A percentile compares a stretch with the other conserved stretches of the same genome.
These are phyloP conservation scores for Penicillium waksmanii DNA, from an alignment of 495 filamentous ascomycete genomes.

Conservation along the genomic window DNA sequence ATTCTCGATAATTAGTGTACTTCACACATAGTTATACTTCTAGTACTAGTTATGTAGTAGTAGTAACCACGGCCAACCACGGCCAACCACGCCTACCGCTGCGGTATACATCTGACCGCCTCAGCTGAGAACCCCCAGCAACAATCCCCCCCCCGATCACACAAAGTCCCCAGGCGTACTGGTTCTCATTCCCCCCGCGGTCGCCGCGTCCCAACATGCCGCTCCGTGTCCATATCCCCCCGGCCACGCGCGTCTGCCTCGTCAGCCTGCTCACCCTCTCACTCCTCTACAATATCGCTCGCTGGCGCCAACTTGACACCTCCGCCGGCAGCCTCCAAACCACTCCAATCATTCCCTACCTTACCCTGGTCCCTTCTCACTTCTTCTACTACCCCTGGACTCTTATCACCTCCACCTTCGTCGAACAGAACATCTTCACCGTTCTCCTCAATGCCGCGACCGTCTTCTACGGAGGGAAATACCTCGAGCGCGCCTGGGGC, in stretches of 20 bases:
- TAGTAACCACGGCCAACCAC: no score
- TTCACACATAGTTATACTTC: no score
- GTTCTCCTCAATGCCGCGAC: slow-evolving; percentile 78
- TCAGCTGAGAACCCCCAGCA: not conserved
- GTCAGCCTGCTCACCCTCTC: slow-evolving; percentile 75
- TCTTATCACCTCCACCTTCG: slow-evolving; percentile 81
- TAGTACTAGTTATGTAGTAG: not conserved
- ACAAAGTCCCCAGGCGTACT: not conserved
- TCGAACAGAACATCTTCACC: slow-evolving; percentile 92
- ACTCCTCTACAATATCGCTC: slow-evolving; percentile 70
- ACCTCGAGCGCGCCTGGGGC: slow-evolving; percentile 95
- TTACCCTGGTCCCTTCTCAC: slow-evolving; percentile 80
- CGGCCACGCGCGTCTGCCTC: slow-evolving; percentile 82
- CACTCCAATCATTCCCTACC: slow-evolving; percentile 75
- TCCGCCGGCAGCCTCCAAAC: slow-evolving; percentile 44
- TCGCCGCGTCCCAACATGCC: slow-evolving; percentile 60
- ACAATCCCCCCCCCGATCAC: not conserved
- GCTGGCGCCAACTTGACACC: slow-evolving; percentile 67
- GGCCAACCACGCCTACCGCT: no score
- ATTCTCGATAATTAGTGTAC: no score
- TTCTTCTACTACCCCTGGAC: slow-evolving; percentile 93
- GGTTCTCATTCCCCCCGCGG: not conserved
- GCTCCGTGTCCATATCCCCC: slow-evolving; percentile 87
- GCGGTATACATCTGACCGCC: not conserved
- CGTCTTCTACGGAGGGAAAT: slow-evolving; percentile 90